Conservation (phyloP, 805 yeast genomes). For the Yarrowia porcina region DNA sequence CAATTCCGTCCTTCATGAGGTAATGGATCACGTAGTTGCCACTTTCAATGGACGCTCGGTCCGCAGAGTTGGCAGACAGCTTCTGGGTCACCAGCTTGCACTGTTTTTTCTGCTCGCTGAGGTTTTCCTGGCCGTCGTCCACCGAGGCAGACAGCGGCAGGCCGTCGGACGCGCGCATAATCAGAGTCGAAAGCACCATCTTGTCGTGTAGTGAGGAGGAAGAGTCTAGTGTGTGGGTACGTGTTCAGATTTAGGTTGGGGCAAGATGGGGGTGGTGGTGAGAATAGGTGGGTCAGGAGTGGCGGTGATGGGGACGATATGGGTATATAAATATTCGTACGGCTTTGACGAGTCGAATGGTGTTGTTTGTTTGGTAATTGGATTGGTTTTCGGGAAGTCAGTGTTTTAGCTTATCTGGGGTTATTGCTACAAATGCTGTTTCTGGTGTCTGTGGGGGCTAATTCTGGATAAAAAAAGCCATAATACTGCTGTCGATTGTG, state of each 20-base stretch:
- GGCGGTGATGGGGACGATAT: neutral
- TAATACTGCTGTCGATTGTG: too few species aligned
- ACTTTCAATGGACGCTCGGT: conserved; percentile 79
- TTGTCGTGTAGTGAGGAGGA: neutral
- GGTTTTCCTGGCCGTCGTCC: conserved; percentile 65
- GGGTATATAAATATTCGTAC: neutral
- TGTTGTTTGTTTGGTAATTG: neutral
- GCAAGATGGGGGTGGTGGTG: neutral
- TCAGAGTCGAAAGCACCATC: conserved; percentile 66
- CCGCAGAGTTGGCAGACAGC: conserved; percentile 74
- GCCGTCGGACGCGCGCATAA: conserved; percentile 50
- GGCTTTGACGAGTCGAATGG: neutral
- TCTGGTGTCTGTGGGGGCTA: too few species aligned
- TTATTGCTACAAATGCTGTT: too few species aligned
- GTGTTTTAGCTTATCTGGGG: neutral
- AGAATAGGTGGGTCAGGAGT: too few species aligned
- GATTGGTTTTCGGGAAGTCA: neutral
- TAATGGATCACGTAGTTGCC: conserved; percentile 74
- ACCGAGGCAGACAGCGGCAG: conserved; percentile 90
- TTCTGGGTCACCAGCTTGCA: conserved; percentile 72
- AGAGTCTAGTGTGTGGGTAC: neutral
- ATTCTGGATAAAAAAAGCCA: too few species aligned
- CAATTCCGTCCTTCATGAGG: conserved; percentile 57
- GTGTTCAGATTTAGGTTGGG: neutral
- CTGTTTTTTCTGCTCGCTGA: conserved; percentile 78